Base-by-base conservation (phyloP, 495 filamentous ascomycete genomes). In the Hyaloscypha variabilis region DNA sequence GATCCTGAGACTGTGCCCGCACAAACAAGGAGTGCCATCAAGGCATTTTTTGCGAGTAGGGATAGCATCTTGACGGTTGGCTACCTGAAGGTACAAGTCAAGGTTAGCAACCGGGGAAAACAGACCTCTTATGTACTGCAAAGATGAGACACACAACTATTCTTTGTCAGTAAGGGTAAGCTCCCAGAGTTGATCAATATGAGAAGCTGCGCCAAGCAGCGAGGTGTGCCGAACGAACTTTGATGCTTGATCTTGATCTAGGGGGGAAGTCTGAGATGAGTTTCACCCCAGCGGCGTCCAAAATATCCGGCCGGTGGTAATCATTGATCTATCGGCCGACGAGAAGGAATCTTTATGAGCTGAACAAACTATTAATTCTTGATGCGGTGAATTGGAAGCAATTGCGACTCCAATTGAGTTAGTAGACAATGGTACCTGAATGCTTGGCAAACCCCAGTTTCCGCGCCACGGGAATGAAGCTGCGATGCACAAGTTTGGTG, bases 101-200 rank as follows among this genome's bases (percentile, higher is more conserved):
- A 24, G 51, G 13, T 28, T 25, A 54, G 51, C 21, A 28, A 1
- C 31, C 10, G 51, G 25, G 25, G 19, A 28, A 24, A 25, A 17
- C 51, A 54, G 21, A 54, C 51, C 25, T 54, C 21, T 54, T 54
- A 54, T 25, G 51, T 26, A 28, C 51, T 34, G 25, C 49, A 28
- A 54, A 54, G 25, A 25, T 54, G 51, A 24, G 51, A 54, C 51
- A 28, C 21, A 23, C 51, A 54, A 54, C 51, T 54, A 28, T 24
- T 54, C 13, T 25, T 54, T 25, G 51, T 54, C 51, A 54, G 51
- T 54, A 54, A 25, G 19, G 19, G 8, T 54, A 24, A 54, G 14
- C n/a, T 46, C 31, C 39, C 39, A 46, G 39, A 4, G 39, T 46
- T 46, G 21, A 28, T 24, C 51, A 5, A 54, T 54, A 28, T 28